Evolutionary conservation across 192 early-diverging fungal genomes (phyloP), one percentile per base, ranked within the genome.

Genomic region (Linnemannia exigua): DNA sequence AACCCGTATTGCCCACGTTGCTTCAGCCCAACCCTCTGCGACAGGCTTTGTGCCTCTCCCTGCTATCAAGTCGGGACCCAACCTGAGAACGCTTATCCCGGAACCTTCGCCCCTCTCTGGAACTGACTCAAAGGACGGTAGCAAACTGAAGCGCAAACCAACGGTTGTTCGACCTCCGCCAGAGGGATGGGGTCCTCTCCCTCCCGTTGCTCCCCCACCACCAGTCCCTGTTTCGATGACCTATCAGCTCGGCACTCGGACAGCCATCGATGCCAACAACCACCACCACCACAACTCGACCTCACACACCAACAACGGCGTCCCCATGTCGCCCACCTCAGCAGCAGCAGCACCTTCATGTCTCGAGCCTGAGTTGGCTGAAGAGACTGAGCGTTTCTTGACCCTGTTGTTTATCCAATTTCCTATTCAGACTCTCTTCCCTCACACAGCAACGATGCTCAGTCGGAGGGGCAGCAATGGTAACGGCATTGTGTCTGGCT

Each of bases 111-210:
- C 82, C 31, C 75, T 85, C n/a, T 79, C 82, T 17, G 82, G 82
- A 69, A 58, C 67, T 5, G 78, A 86, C 63, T 74, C 76, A 22
- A 86, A 86, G 44, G 31, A 46, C 41, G 28, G 28, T 16, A 38
- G 44, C 74, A 77, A 76, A 28, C 50, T 86, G 37, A 41, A 67
- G 50, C 84, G 84, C 38, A 86, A 80, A 46, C 84, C 84, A 2
- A 86, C 84, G 0, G 84, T 86, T 22, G 84, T 86, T 1, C 74
- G 79, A 36, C 84, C 84, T 25, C 84, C 84, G 11, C 84, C 84
- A 11, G 84, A 86, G 44, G 84, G 84, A 25, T 86, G 84, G 84
- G 84, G 84, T 20, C 84, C 84, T 16, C 84, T 86, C 25, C 84
- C 84, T 51, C 84, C 84, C 33, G 14, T 86, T 33, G 84, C 84